Evolutionary conservation across 208 protist species (phyloP).

Genomic region (Dictyostelium gargantuum): DNA sequence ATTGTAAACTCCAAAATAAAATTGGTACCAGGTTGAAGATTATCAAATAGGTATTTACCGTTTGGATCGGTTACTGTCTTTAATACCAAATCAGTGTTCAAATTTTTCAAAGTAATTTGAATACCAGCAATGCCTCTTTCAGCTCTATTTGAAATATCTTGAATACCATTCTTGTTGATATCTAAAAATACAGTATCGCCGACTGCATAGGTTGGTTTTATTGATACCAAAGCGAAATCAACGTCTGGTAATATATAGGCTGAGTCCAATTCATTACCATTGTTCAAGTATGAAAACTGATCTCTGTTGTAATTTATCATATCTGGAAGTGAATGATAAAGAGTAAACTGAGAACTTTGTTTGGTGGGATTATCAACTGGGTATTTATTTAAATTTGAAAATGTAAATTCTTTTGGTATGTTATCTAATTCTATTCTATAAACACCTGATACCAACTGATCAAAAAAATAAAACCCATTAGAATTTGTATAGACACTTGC

Average conservation of each 20-base stretch:
- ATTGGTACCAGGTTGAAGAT: neutral
- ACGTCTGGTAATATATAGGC: neutral
- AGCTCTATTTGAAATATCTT: neutral
- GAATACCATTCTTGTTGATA: neutral
- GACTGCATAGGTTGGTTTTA: neutral
- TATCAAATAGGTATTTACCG: slow-evolving; percentile 20
- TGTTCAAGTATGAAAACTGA: neutral
- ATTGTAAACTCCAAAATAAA: neutral
- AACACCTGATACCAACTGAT: neutral
- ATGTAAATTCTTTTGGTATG: neutral
- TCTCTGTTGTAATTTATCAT: neutral
- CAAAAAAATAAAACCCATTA: neutral
- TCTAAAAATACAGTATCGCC: neutral
- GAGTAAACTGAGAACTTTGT: neutral
- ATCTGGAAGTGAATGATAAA: neutral
- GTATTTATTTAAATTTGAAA: neutral
- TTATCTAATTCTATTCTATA: neutral
- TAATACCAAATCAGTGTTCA: neutral
- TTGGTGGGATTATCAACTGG: neutral
- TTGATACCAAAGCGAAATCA: neutral
- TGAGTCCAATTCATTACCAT: neutral
- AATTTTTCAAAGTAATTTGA: neutral
- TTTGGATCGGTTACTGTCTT: neutral
- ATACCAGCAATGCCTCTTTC: neutral
- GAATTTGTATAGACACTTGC: neutral